Evolutionary conservation across 768 basidiomycete species (phyloP), one percentile per base, ranked within the genome.

Genomic region (Leccinum barrowsii): DNA sequence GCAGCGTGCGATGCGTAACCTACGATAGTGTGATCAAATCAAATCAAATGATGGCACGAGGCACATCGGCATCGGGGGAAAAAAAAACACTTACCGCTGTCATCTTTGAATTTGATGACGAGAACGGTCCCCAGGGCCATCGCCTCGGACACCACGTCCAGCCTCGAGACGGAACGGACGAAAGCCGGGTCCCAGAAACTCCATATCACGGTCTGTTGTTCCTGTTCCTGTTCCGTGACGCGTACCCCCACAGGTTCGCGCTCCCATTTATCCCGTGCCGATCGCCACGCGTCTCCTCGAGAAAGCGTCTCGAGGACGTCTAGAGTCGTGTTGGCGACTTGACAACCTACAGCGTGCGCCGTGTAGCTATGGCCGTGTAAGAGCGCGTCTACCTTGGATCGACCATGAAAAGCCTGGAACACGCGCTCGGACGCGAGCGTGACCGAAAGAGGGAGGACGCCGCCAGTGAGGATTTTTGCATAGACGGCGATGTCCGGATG

Each of bases 281-380:
- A 70, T 8, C 68, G 70, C 90, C 92, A 97, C 8, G 73, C 75
- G 10, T 80, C 80, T 58, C 80, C 78, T 30, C 63, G 58, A 22
- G 67, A 68, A 15, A 83, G 70, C 44, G 77, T 60, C 51, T 87
- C 85, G 7, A 95, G 68, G 58, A 89, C 74, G 34, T 82, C 76
- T 44, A 98, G 77, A 3, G 94, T 84, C 72, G 86, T 84, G 63
- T 87, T 87, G 1, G 96, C 96, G 12, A 97, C 91, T 61, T 90
- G 87, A 72, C 96, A 98, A 1, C 94, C 96, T 40, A 97, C 80
- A 0, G 96, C 84, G 70, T 97, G 92, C 3, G 96, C 96, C 0
- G 93, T 97, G 71, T 98, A 98, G 57, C 90, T 93, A 71, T 98
- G 96, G 0, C 96, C 96, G 60, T 98, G 96, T 2, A 98, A 76